Percentiles rank a stretch among this genome's conserved stretches.
phyloP scores from a whole-genome alignment of 1,139 yeast species.

The Debaryomycetaceae sp. region DNA sequence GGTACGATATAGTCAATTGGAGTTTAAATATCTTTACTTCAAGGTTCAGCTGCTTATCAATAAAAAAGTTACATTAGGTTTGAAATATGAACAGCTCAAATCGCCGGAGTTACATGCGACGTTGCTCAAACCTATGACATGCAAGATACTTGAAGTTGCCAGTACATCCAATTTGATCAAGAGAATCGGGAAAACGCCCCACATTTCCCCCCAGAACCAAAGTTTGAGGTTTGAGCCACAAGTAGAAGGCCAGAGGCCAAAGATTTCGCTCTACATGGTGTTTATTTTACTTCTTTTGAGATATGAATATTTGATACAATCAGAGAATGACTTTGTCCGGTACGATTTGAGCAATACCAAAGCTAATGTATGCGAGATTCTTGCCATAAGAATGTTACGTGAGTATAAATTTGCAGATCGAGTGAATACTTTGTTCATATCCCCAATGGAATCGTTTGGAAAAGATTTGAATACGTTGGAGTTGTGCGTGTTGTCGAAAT shows the following conservation, averaged over 20 bases:
- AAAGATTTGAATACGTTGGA: constrained; percentile 48
- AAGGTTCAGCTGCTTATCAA: constrained; percentile 35
- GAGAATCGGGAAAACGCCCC: constrained; percentile 6
- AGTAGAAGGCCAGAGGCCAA: constrained; percentile 9
- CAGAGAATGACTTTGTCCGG: constrained; percentile 45
- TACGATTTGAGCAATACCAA: constrained; percentile 50
- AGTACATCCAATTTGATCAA: constrained; percentile 10
- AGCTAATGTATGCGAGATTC: constrained; percentile 53
- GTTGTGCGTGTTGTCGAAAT: constrained; percentile 51
- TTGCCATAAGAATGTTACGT: constrained; percentile 51
- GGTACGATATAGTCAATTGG: constrained; percentile 14
- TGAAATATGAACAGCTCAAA: constrained; percentile 55
- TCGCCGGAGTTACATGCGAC: constrained; percentile 53
- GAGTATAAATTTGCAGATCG: constrained; percentile 47
- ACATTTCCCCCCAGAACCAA: constrained; percentile 9
- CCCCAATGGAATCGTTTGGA: constrained; percentile 32
- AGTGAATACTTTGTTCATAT: constrained; percentile 41
- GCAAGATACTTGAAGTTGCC: constrained; percentile 25
- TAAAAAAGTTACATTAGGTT: constrained; percentile 42
- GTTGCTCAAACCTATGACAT: constrained; percentile 48
- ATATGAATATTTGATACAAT: constrained; percentile 48
- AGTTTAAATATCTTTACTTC: constrained; percentile 40
- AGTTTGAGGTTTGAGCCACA: constrained; percentile 21
- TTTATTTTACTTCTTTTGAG: constrained; percentile 35
- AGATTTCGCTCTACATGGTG: constrained; percentile 24